Conservation (phyloP, 108 stramenopile genomes). For the Fistulifera solaris region DNA sequence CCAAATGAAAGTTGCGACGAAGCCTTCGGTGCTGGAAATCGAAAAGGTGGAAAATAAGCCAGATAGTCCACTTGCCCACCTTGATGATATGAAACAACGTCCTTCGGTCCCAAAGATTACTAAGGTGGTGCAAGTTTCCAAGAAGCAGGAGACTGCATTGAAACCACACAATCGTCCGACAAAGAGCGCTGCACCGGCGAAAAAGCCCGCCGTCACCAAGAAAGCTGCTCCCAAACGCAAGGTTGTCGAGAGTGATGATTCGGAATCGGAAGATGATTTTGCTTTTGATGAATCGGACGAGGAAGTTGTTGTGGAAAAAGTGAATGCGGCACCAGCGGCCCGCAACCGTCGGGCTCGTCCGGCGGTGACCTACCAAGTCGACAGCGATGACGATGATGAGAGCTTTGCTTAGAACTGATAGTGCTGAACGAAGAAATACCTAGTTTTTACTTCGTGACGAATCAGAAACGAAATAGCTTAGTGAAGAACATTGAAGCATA, state of each 20-base stretch:
- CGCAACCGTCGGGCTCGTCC: not conserved
- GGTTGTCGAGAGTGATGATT: conserved; percentile 3
- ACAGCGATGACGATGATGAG: not conserved
- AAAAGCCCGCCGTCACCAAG: conserved; percentile 1
- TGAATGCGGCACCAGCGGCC: not conserved
- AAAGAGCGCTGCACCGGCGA: conserved; percentile 17
- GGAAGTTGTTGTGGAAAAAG: conserved; percentile 1
- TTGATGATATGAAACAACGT: too few relatives aligned
- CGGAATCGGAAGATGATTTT: conserved; percentile 9
- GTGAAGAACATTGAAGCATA: too few relatives aligned
- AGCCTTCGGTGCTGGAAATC: not conserved
- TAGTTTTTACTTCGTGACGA: too few relatives aligned
- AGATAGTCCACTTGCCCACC: not conserved
- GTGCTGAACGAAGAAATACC: not conserved
- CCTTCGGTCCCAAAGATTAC: conserved; percentile 5
- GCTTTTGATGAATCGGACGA: not conserved
- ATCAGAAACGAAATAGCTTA: too few relatives aligned
- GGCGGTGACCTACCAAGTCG: not conserved
- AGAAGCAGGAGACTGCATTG: conserved; percentile 15
- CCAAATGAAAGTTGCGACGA: not conserved
- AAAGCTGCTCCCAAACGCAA: conserved; percentile 2
- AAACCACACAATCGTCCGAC: not conserved
- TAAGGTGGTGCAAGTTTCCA: conserved; percentile 2
- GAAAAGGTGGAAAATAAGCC: too few relatives aligned
- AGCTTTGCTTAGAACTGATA: not conserved